A percentile compares a stretch with the other conserved stretches of the same genome.
Conservation (phyloP, 495 filamentous ascomycete genomes). For the Annulohypoxylon bovei region DNA sequence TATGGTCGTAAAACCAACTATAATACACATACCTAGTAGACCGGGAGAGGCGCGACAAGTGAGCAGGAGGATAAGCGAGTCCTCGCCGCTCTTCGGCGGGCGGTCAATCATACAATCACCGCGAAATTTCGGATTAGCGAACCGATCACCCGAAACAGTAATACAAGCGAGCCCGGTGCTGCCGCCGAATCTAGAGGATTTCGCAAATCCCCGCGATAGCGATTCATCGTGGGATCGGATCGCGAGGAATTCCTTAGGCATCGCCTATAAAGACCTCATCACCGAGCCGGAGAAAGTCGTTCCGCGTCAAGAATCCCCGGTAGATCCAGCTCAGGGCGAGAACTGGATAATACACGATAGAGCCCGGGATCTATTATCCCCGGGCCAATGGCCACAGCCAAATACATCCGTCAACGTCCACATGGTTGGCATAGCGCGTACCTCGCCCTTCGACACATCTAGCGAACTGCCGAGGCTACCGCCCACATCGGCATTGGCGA, state of each 20-base stretch:
- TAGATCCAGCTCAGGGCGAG: conserved; percentile 8
- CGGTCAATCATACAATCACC: conserved; percentile 38
- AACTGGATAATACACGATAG: conserved; percentile 38
- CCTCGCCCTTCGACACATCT: conserved; percentile 17
- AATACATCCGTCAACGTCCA: conserved; percentile 28
- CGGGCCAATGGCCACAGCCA: conserved; percentile 34
- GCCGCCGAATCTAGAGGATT: conserved; percentile 11
- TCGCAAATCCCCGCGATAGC: conserved; percentile 3
- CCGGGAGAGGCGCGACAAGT: conserved; percentile 41
- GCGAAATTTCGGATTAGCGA: conserved; percentile 32
- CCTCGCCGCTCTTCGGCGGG: conserved; percentile 36
- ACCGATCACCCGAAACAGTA: not conserved
- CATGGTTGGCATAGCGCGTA: conserved; percentile 31
- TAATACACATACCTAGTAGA: conserved; percentile 48
- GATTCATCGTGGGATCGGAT: conserved; percentile 37
- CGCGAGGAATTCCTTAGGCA: conserved; percentile 45
- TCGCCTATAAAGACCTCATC: conserved; percentile 48
- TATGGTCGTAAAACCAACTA: conserved; percentile 43
- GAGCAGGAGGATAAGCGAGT: conserved; percentile 35
- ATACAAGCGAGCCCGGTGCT: conserved; percentile 11
- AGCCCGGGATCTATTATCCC: conserved; percentile 29
- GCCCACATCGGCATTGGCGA: conserved; percentile 16
- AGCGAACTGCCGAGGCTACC: conserved; percentile 32
- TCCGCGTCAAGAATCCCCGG: conserved; percentile 5
- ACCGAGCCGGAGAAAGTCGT: conserved; percentile 17